Base-by-base conservation (phyloP, 805 yeast genomes). In the Candida montana region DNA sequence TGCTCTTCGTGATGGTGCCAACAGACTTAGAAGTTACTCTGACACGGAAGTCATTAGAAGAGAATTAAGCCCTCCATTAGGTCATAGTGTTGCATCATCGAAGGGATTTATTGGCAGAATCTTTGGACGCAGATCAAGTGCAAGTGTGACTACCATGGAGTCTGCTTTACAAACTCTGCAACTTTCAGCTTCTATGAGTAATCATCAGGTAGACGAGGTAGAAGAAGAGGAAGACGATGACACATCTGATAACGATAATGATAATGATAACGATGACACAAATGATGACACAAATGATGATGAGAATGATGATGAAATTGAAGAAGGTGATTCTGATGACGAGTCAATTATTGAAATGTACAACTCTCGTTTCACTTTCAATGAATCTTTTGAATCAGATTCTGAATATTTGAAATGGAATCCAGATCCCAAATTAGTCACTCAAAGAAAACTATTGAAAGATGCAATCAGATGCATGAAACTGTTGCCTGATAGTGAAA, bases 401-500 rank as follows among this genome's bases (percentile, higher is more conserved):
- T 46, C 43, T 20, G 32, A 32, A 3, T 46, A 46, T 21, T 40
- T 39, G 16, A 51, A 77, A 50, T 79, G 83, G 83, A 54, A 50
- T 7, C 83, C 83, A 2, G 52, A 58, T 10, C 62, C 61, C 12
- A 69, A 67, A 44, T 43, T 52, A 17, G 51, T 57, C 20, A 51
- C 69, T 3, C 57, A 64, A 36, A 60, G 69, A 24, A 74, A 71
- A 45, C 65, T 63, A 46, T 63, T 72, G 33, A 66, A 73, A 35
- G 77, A 77, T 53, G 71, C 80, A 15, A 54, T 78, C 27, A 68
- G 82, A 36, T 79, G 85, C 48, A 74, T 79, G 20, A 74, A 68
- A 49, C 74, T 81, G 3, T 62, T 79, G 40, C 63, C 71, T 1
- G 65, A 65, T 46, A 76, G 72, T 34, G 79, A 77, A 33, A 49